A percentile compares a stretch with the other conserved stretches of the same genome.
phyloP scores from a whole-genome alignment of 169 alveolate genomes.

The Plasmodium coatneyi region DNA sequence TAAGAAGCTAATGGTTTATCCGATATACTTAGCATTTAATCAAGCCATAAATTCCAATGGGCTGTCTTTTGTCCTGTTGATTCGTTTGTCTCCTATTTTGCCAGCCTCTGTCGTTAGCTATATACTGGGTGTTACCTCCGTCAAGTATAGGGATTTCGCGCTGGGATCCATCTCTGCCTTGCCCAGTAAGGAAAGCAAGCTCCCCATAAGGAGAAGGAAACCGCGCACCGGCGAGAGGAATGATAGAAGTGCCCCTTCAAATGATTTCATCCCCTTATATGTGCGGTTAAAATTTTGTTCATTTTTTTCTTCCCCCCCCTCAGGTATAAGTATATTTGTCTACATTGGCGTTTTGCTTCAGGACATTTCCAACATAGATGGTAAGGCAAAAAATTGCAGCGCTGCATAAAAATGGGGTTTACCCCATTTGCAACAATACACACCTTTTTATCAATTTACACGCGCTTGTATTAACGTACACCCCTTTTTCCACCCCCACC shows the following conservation, averaged over 20 bases:
- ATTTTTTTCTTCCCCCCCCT: not conserved
- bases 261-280: not conserved
- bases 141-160: slow-evolving; percentile 60
- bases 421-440: not conserved
- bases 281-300: not conserved
- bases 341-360: slow-evolving; percentile 75
- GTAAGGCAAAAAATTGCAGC: slow-evolving; percentile 4
- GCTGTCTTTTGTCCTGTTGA: slow-evolving; percentile 58
- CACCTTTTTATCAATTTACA: not conserved
- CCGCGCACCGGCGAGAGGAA: not conserved
- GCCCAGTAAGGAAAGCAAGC: slow-evolving; percentile 29
- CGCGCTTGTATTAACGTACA: not conserved
- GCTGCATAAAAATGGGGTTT: not conserved
- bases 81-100: slow-evolving; percentile 75
- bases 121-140: slow-evolving; percentile 69
- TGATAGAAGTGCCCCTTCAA: not conserved
- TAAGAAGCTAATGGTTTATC: slow-evolving; percentile 65
- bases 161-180: slow-evolving; percentile 72
- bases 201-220: not conserved
- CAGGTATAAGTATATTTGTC: slow-evolving; percentile 62
- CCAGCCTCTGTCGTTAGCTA: slow-evolving; percentile 75
- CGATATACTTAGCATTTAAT: slow-evolving; percentile 74
- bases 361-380: slow-evolving; percentile 59
- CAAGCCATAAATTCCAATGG: slow-evolving; percentile 75
- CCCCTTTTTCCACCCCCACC: not conserved